Conservation (phyloP, 2,329 filamentous ascomycete genomes). For the Scopulariopsis brevicaulis region DNA sequence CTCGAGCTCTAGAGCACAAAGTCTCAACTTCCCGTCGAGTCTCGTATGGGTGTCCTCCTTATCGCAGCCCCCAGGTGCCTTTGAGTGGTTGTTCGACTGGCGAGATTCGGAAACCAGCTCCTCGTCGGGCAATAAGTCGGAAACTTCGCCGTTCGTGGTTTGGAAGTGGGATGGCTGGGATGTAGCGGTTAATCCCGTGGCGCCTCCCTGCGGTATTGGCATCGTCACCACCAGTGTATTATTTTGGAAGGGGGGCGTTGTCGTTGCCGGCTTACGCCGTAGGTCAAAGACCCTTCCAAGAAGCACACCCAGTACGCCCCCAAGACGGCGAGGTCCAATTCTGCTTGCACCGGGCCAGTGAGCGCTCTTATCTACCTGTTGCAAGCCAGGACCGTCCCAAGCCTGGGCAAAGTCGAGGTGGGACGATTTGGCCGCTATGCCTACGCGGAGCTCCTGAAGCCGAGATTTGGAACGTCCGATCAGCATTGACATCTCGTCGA, state of each 20-base stretch:
- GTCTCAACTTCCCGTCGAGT: slow-evolving; percentile 45
- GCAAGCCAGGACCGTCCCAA: slow-evolving; percentile 51
- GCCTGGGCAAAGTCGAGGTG: slow-evolving; percentile 42
- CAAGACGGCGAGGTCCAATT: slow-evolving; percentile 52
- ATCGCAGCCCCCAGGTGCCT: neutral
- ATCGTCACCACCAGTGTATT: neutral
- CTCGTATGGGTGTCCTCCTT: slow-evolving; percentile 10
- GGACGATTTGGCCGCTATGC: slow-evolving; percentile 45
- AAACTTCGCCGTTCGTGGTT: neutral
- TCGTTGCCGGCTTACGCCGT: slow-evolving; percentile 12
- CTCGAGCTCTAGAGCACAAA: slow-evolving; percentile 68
- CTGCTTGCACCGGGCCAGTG: slow-evolving; percentile 42
- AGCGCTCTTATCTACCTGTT: slow-evolving; percentile 51
- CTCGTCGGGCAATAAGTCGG: neutral
- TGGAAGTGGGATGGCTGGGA: neutral
- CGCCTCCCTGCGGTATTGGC: neutral
- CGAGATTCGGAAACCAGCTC: neutral
- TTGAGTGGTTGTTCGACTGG: neutral
- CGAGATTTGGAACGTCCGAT: slow-evolving; percentile 57
- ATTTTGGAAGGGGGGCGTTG: neutral
- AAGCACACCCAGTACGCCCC: slow-evolving; percentile 57
- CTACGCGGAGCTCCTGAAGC: slow-evolving; percentile 61
- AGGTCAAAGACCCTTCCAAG: slow-evolving; percentile 57
- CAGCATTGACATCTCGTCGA: slow-evolving; percentile 72
- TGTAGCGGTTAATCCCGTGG: neutral